Evolutionary conservation across 805 yeast genomes (phyloP).

Genomic region (Blastobotrys muscicola): DNA sequence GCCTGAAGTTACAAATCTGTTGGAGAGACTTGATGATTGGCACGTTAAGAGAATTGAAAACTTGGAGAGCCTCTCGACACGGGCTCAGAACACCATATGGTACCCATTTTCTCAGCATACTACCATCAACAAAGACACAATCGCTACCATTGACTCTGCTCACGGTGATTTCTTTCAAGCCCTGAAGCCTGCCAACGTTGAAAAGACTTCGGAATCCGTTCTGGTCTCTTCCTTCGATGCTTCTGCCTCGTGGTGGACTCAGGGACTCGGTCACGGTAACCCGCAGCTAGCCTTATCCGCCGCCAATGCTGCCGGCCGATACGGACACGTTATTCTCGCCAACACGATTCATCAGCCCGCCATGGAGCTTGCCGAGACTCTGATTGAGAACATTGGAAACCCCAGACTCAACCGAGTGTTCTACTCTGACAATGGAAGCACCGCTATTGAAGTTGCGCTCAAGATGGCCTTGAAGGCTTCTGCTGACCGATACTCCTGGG

Average conservation of each 20-base stretch:
- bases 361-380: conserved; percentile 13
- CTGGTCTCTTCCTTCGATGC: conserved; percentile 16
- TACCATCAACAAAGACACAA: conserved; percentile 10
- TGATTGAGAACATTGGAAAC: conserved; percentile 12
- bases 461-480: conserved; percentile 21
- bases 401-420: conserved; percentile 15
- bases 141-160: conserved; percentile 20
- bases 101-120: conserved; percentile 22
- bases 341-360: conserved; percentile 21
- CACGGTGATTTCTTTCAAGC: conserved; percentile 16
- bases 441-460: conserved; percentile 22
- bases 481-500: conserved; percentile 13
- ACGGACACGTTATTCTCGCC: conserved; percentile 22
- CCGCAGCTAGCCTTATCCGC: conserved; percentile 17
- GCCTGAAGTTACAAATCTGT: neutral
- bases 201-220: neutral
- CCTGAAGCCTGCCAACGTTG: neutral
- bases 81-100: conserved; percentile 16
- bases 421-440: conserved; percentile 22
- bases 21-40: conserved; percentile 1
- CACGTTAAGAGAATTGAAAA: conserved; percentile 7
- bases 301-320: conserved; percentile 21
- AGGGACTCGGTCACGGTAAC: conserved; percentile 20
- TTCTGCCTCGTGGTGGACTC: conserved; percentile 25
- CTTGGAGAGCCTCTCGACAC: conserved; percentile 9